A percentile compares a stretch with the other conserved stretches of the same genome.
Evolutionary conservation across 345 rosid genomes (phyloP).

Genomic region (Aquilaria sinensis): DNA sequence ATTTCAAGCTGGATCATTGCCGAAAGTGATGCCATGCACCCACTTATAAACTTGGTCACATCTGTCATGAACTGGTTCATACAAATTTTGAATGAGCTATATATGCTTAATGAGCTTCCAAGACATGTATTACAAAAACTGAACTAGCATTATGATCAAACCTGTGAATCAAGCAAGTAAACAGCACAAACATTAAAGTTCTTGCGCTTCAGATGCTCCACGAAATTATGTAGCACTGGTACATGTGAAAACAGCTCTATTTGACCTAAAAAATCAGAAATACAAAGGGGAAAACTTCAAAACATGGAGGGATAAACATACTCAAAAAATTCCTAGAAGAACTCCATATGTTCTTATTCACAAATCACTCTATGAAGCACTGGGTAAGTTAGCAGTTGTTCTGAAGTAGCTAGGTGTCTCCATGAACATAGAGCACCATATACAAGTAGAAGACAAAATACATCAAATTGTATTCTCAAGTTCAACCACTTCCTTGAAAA

Average conservation of each 20-base stretch:
- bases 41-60: constrained; percentile 89
- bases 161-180: constrained; percentile 94
- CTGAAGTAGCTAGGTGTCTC: not conserved
- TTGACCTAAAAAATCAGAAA: constrained; percentile 48
- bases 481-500: too few relatives aligned
- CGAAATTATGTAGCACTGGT: constrained; percentile 83
- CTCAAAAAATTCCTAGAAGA: too few relatives aligned
- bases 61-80: constrained; percentile 72
- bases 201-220: constrained; percentile 75
- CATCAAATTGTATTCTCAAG: not conserved
- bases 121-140: not conserved
- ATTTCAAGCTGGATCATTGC: constrained; percentile 93
- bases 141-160: constrained; percentile 14
- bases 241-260: constrained; percentile 91
- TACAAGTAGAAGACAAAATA: not conserved
- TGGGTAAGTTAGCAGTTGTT: too few relatives aligned
- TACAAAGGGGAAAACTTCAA: not conserved
- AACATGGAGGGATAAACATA: not conserved
- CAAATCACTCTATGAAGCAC: too few relatives aligned
- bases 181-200: constrained; percentile 82
- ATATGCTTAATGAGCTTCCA: constrained; percentile 5
- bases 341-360: too few relatives aligned
- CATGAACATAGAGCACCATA: not conserved
- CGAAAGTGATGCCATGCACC: constrained; percentile 94
- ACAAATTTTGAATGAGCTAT: constrained; percentile 7